Evolutionary conservation across 73 alveolate species (phyloP), one percentile per base, ranked within the genome.

Genomic region (Breviolum minutum): DNA sequence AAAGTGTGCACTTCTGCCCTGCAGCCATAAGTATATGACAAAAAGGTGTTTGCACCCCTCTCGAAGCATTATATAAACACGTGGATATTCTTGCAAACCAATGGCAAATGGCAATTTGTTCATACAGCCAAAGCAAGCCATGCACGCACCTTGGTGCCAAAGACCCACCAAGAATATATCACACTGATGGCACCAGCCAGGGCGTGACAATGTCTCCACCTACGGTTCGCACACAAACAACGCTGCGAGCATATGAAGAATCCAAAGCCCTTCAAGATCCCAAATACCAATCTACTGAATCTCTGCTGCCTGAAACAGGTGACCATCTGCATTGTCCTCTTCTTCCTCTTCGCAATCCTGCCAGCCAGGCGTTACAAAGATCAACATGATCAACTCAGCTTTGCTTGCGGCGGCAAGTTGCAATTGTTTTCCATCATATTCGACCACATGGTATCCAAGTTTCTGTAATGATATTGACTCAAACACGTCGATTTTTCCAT

Each of bases 151-250:
- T 89, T 89, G 95, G 27, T 89, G 86, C 95, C 95, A 89, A 8
- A 89, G 71, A 14, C 95, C 95, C 68, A 63, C 86, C 95, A 89
- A 69, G 71, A 89, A 89, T 19, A 73, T 60, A 29, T 89, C 95
- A 70, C 95, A 89, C 48, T 68, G 84, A n/a, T 70, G 30, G 26
- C 95, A 89, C 95, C 95, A 89, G 32, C 81, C 86, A 17, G 95
- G 95, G 14, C 61, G 95, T 60, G 86, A 66, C 86, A 89, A 54
- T 7, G 95, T 69, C n/a, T 89, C 95, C 24, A 89, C 95, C 95
- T 89, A 30, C 81, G 54, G 54, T 40, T 40, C 54, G 54, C 54
- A 40, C 54, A 2, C 54, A 40, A 40, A 40, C 54, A 40, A 40
- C 54, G 54, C 54, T 40, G 54, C 54, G 54, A 40, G 54, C 54